Evolutionary conservation across 2,329 filamentous ascomycete species (phyloP).

Genomic region (Verticillium isaacii): DNA sequence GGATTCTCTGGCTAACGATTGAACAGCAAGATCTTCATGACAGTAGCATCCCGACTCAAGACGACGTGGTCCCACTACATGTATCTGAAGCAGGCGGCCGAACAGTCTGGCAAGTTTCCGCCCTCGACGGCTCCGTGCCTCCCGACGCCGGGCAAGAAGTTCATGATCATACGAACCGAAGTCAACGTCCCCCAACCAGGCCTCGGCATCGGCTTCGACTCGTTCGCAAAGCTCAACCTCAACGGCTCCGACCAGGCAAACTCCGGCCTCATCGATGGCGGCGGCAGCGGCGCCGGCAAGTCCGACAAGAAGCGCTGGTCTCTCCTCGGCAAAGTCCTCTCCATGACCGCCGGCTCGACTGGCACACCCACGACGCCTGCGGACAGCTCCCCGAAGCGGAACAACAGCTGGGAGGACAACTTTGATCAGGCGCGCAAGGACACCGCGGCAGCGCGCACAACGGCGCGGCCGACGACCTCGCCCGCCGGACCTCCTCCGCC

Average conservation of each 20-base stretch:
- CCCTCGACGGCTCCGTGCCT: constrained; percentile 78
- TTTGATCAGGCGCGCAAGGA: constrained; percentile 46
- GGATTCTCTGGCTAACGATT: constrained; percentile 5
- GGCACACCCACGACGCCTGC: constrained; percentile 15
- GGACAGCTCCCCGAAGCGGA: constrained; percentile 10
- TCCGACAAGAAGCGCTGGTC: constrained; percentile 57
- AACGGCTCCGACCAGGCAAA: neutral
- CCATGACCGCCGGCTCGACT: constrained; percentile 20
- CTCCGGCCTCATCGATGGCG: constrained; percentile 8
- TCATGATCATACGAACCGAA: constrained; percentile 86
- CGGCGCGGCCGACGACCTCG: neutral
- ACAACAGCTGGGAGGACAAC: constrained; percentile 35
- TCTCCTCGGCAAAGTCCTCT: constrained; percentile 59
- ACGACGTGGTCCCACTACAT: constrained; percentile 76
- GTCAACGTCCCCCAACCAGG: constrained; percentile 41
- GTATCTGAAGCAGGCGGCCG: constrained; percentile 65
- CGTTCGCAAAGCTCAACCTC: constrained; percentile 25
- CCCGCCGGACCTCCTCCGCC: constrained; percentile 24
- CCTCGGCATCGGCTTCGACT: constrained; percentile 46
- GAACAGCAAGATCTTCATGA: constrained; percentile 63
- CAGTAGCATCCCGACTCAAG: constrained; percentile 63
- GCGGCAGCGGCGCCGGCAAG: constrained; percentile 10
- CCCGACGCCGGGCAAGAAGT: constrained; percentile 77
- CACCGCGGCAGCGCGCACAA: constrained; percentile 30
- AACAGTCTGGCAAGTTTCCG: constrained; percentile 44